Percentiles rank a stretch among this genome's conserved stretches.
phyloP scores from a whole-genome alignment of 495 filamentous ascomycete species.

The Halenospora varia region DNA sequence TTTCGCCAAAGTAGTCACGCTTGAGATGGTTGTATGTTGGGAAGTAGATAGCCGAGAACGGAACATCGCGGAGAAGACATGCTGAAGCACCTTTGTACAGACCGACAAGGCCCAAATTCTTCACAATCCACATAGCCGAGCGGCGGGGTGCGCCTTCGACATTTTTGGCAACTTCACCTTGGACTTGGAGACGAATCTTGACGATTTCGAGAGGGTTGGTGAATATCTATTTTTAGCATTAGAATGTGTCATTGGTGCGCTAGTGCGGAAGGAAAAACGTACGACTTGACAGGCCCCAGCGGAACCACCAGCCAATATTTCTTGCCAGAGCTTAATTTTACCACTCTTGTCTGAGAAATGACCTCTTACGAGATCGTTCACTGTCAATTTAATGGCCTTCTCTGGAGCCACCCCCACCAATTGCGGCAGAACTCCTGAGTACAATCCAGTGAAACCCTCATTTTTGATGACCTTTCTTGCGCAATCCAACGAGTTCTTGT shows the following conservation, averaged over 20 bases:
- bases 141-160: slow-evolving; percentile 79
- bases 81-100: slow-evolving; percentile 97
- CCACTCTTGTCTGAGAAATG: slow-evolving; percentile 73
- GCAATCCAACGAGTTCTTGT: slow-evolving; percentile 96
- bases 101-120: slow-evolving; percentile 90
- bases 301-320: slow-evolving; percentile 83
- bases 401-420: slow-evolving; percentile 95
- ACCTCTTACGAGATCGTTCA: slow-evolving; percentile 87
- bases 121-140: slow-evolving; percentile 95
- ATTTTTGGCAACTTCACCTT: slow-evolving; percentile 90
- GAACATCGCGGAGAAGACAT: slow-evolving; percentile 91
- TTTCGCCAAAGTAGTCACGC: slow-evolving; percentile 88
- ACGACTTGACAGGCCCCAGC: slow-evolving; percentile 97
- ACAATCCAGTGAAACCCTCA: slow-evolving; percentile 84
- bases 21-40: slow-evolving; percentile 94
- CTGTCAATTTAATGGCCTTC: slow-evolving; percentile 98
- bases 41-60: slow-evolving; percentile 99
- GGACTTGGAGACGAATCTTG: slow-evolving; percentile 96
- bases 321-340: slow-evolving; percentile 64
- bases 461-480: slow-evolving; percentile 87
- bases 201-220: slow-evolving; percentile 98
- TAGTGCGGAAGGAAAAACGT: slow-evolving; percentile 37
- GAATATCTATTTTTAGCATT: slow-evolving; percentile 59
- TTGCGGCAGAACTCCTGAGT: slow-evolving; percentile 92
- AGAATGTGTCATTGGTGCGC: background rate